Evolutionary conservation across 73 alveolate genomes (phyloP), one percentile per base, ranked within the genome.

Genomic region (Stentor roeselii): DNA sequence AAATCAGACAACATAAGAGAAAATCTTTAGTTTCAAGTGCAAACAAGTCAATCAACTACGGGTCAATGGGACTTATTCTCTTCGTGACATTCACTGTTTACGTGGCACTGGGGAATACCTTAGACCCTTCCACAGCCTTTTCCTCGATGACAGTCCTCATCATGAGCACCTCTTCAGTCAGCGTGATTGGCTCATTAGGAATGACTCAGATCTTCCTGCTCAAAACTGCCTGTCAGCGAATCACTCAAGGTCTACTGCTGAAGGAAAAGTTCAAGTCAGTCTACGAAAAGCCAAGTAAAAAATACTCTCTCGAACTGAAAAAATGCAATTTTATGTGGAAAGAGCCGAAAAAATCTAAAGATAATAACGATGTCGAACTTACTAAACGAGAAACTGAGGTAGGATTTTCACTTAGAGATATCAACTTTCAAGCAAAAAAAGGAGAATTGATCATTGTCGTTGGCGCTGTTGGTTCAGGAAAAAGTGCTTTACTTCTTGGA

Each of bases 381-480:
- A 3, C 78, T 4, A 4, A 3, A 3, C 6, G 39, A 31, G 39
- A 60, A 3, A 3, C 11, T 30, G 78, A 6, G 34, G 78, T 6
- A 60, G 39, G 11, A 21, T 21, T 1, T 32, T n/a, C 27, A 21
- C 14, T 67, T 15, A 67, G 34, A 21, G 41, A 67, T 1, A 67
- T 67, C 21, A 67, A 67, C 1, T 0, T 67, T 0, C 21, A 34
- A 30, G 3, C 34, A 15, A 30, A n/a, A 1, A 67, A 67, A 2
- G 80, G 80, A 67, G 41, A 30, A 30, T 67, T 67, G 34, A 21
- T 58, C 1, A 2, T 2, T 67, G 80, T 67, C 0, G 37, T n/a
- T 1, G 80, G 80, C 21, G 27, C 37, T 83, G 90, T 88, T 31
- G 93, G 93, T 11, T 42, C 88, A 75, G 93, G 93, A 3, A 88